Base-by-base conservation (phyloP, 495 filamentous ascomycete species). In the Podospora appendiculata region DNA sequence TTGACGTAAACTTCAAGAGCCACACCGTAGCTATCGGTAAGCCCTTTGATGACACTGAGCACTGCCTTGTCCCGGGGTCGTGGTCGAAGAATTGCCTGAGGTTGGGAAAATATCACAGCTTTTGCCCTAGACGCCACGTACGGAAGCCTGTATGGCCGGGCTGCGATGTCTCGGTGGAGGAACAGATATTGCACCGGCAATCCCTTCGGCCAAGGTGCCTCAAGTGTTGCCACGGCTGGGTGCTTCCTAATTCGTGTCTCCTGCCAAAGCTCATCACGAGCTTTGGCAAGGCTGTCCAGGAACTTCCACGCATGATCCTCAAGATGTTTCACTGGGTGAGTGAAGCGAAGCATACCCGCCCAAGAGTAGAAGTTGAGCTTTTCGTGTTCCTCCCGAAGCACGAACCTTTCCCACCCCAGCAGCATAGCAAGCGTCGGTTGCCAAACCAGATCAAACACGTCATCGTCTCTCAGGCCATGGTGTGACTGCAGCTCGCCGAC, bases 231-330 rank as follows among this genome's bases (percentile, higher is more conserved):
- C 9, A 52, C 41, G 7, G 52, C 41, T 7, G 58, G 51, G 6
- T 11, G 32, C 45, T 45, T 52, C 14, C 12, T 35, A 14, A 45
- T 17, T 16, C 62, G 45, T 8, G 55, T 48, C 36, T 58, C 19
- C 13, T 44, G 39, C 59, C 59, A 65, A 9, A 65, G 44, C 13
- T 51, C 46, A 42, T 65, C 59, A 6, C 62, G 56, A 5, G 50
- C 52, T 41, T 48, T 41, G 19, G 45, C 59, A 39, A 65, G 54
- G 12, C 47, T 32, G 43, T 65, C 59, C 12, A 65, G 41, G 35
- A 65, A 62, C 25, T 40, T 46, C 47, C 44, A 49, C 2, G 45
- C 9, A 32, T 57, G 56, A 11, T 42, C n/a, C 11, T 14, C 32
- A 14, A 43, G 41, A 4, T 41, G 18, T 10, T 13, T 4, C 4